Conservation (phyloP, 2,329 filamentous ascomycete genomes). For the Curvularia sp. region DNA sequence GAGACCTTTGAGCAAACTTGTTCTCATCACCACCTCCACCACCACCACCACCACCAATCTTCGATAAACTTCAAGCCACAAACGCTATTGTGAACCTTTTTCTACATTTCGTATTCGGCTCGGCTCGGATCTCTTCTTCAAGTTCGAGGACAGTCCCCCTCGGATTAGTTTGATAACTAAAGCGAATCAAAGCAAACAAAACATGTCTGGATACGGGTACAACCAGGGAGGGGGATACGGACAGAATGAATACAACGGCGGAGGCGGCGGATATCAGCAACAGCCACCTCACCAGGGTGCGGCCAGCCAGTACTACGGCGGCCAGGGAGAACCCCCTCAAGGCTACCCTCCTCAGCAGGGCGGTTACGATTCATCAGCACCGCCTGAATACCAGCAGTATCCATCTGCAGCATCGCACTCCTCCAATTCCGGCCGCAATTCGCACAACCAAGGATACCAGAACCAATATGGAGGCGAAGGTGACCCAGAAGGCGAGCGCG, state of each 20-base stretch:
- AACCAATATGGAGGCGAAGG: conserved; percentile 33
- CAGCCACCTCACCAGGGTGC: conserved; percentile 16
- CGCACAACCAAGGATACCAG: conserved; percentile 33
- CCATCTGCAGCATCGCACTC: conserved; percentile 31
- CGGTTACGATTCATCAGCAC: conserved; percentile 4
- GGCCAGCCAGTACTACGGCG: conserved; percentile 25
- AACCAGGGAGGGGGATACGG: conserved; percentile 16
- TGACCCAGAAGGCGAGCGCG: conserved; percentile 35
- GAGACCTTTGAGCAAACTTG: too few relatives aligned
- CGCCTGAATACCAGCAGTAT: conserved; percentile 29
- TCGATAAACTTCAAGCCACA: neutral
- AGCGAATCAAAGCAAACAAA: neutral
- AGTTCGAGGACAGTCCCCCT: neutral
- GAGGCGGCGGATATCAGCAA: conserved; percentile 15
- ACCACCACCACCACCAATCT: neutral
- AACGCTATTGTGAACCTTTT: neutral
- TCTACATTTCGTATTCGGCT: neutral
- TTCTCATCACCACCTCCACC: too few relatives aligned
- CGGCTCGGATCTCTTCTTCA: neutral
- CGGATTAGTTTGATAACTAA: neutral
- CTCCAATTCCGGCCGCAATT: conserved; percentile 34
- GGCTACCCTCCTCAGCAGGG: conserved; percentile 17
- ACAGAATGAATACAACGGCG: conserved; percentile 17
- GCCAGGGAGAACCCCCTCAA: conserved; percentile 12
- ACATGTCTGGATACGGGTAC: conserved; percentile 24